Base-by-base conservation (phyloP, 352 stramenopile species). In the Phytophthora europaea region DNA sequence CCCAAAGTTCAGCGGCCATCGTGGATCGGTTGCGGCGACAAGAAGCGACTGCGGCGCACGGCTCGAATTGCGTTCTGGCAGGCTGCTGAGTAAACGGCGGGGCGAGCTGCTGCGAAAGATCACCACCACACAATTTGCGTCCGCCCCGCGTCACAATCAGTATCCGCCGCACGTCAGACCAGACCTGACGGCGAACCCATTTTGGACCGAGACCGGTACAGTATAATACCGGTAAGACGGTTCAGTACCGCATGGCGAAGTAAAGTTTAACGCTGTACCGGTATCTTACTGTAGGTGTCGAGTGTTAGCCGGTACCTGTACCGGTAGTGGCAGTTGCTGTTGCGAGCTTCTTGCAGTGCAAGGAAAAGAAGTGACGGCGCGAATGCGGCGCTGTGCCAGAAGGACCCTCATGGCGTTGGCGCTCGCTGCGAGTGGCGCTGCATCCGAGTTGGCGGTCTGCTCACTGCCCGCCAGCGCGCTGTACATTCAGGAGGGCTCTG, bases 1-100 rank as follows among this genome's bases (percentile, higher is more conserved):
- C 70, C 76, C 81, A 88, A 60, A 91, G 63, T 72, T 69, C 62
- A 61, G 79, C 22, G 40, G 76, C 63, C 81, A 87, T 84, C 20
- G 59, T 72, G 36, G 18, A 77, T 65, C 52, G 31, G 31, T 34
- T 67, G 38, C 38, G 38, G 47, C 67, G 26, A 55, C 65, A 60
- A 62, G 34, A 43, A 53, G 69, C 52, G 51, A 72, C 48, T 76
- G 65, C 54, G 57, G 20, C 34, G 43, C 47, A 34, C 40, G 56
- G 57, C 59, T 70, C 45, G 67, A 79, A 77, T 77, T 79, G 61
- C 34, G 70, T 72, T 80, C 64, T 80, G 73, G 36, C 38, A 53
- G 28, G 38, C 9, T 50, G 20, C 52, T 54, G 62, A 33, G 36
- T 61, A 33, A 68, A 61, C 34, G 36, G 55, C 33, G 10, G 15